Evolutionary conservation across 495 filamentous ascomycete species (phyloP), one percentile per base, ranked within the genome.

Genomic region (Daldinia concentrica): DNA sequence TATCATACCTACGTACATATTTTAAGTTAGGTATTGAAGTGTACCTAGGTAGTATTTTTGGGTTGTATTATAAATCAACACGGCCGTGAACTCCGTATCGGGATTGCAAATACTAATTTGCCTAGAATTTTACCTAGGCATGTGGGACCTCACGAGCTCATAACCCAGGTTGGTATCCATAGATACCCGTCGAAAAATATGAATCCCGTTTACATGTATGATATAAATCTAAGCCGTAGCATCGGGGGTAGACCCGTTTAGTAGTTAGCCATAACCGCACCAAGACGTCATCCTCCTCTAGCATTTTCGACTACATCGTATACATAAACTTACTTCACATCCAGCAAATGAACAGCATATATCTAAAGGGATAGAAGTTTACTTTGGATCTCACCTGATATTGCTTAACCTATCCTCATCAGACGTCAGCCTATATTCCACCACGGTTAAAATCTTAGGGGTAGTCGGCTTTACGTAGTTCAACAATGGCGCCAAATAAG

Each of bases 401-500:
- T 19, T n/a, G 3, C 7, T 43, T 17, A 57, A 17, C 29, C 0
- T 57, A 57, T 57, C 39, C 39, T 22, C 30, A 17, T 6, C 30
- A 57, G 29, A 34, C 54, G 3, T 32, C 12, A 4, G 6, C 17
- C 54, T 3, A 6, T 15, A 37, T 48, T 24, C 2, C 12, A 48
- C 43, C 12, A 22, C 7, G 0, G 17, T 45, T 17, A 9, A 45
- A 19, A 11, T 48, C 19, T 22, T 19, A 37, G 19, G 2, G 32
- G 2, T 26, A 58, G 6, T 12, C 17, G 34, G 26, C 17, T 15
- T 24, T 5, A 43, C 9, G 29, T 17, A 11, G 36, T 24, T 19
- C 8, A 8, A 79, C 11, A 63, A 85, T 84, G 83, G 78, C 82
- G 37, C 79, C 87, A 60, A 98, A 97, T 86, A 95, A 95, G 82